phyloP scores from a whole-genome alignment of 306 rosid species.

The Cicer cuneatum region DNA sequence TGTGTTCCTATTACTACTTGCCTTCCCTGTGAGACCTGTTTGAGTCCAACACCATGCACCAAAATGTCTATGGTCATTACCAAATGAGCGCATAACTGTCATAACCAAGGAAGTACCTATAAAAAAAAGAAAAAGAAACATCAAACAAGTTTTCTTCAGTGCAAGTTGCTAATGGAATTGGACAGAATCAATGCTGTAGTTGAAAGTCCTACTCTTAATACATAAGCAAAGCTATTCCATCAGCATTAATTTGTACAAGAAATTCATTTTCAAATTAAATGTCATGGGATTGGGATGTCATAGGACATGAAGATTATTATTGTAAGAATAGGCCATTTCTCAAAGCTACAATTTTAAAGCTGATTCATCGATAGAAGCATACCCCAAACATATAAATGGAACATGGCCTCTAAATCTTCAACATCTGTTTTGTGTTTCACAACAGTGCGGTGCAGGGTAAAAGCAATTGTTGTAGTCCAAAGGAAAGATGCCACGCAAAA shows the following conservation, averaged over 20 bases:
- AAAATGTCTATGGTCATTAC: conserved; percentile 84
- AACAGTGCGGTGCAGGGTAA: conserved; percentile 96
- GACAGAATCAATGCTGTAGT: conserved; percentile 18
- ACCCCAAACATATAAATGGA: conserved; percentile 99
- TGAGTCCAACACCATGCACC: conserved; percentile 86
- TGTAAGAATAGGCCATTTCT: conserved; percentile 34
- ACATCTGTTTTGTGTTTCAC: conserved; percentile 95
- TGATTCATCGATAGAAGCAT: conserved; percentile 48
- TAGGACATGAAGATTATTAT: conserved; percentile 30
- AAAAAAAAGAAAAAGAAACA: conserved; percentile 13
- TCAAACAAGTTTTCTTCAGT: conserved; percentile 41
- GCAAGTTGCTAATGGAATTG: conserved; percentile 30
- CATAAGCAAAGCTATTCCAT: conserved; percentile 30
- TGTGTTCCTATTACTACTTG: conserved; percentile 46
- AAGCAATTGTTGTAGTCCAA: conserved; percentile 97
- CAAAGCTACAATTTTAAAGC: conserved; percentile 26
- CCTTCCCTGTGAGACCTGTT: conserved; percentile 90
- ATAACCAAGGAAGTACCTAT: conserved; percentile 85
- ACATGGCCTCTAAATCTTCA: conserved; percentile 96
- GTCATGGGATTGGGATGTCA: conserved; percentile 26
- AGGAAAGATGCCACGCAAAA: conserved; percentile 97
- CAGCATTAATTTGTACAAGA: conserved; percentile 24
- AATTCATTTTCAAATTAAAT: conserved; percentile 30
- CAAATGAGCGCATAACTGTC: conserved; percentile 90
- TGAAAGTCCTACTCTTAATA: conserved; percentile 16